Evolutionary conservation across 768 basidiomycete species (phyloP), one percentile per base, ranked within the genome.

Genomic region (Mycena vulgaris): DNA sequence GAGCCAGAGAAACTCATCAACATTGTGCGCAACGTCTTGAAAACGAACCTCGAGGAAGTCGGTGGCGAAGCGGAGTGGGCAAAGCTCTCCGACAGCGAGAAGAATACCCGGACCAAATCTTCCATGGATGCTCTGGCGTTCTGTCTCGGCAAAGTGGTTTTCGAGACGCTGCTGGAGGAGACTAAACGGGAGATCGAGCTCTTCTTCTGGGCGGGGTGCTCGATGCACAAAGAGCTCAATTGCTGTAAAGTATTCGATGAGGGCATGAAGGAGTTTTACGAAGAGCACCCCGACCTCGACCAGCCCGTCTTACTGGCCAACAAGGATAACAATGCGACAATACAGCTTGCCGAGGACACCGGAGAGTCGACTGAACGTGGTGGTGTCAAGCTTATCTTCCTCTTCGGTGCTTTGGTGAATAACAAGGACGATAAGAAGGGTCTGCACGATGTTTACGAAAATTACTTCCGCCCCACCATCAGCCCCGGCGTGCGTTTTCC

Each of bases 191-290:
- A 78, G 77, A n/a, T n/a, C n/a, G n/a, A n/a, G n/a, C n/a, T n/a
- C n/a, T n/a, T n/a, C n/a, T n/a, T n/a, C n/a, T n/a, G n/a, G n/a
- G n/a, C n/a, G n/a, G n/a, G n/a, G n/a, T n/a, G n/a, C n/a, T n/a
- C n/a, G n/a, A n/a, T n/a, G 78, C 78, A 79, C 61, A 78, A 78
- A 63, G 77, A 79, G 47, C 28, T 78, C n/a, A 79, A 79, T 42
- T 59, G n/a, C 16, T 58, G 56, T 28, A 30, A n/a, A 3, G 53
- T 70, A 3, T 68, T 77, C 16, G 71, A 68, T 17, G 74, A 76
- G 1, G 76, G 74, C 0, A 68, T 63, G 39, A 33, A 31, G 40
- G 45, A 17, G 8, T 75, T 35, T 23, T 78, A 71, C 71, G 49
- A 52, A 0, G 28, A 14, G 8, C 49, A 57, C 21, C 62, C 56